Evolutionary conservation across 23 red algal genomes (phyloP).

Genomic region (Pyropia yezoensis): DNA sequence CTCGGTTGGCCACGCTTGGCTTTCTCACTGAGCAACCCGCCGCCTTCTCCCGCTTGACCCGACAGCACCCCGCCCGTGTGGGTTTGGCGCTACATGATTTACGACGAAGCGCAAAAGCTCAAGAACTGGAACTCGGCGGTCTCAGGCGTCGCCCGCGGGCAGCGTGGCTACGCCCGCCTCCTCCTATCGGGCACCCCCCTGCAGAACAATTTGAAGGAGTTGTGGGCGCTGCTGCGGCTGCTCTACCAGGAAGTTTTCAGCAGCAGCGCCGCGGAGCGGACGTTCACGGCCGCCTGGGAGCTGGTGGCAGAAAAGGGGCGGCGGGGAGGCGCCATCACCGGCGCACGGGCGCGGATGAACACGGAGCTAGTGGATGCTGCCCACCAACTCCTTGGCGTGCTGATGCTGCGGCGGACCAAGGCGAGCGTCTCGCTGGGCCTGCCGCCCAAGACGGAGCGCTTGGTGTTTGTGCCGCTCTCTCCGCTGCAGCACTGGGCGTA

Average conservation of each 20-base stretch:
- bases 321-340: slow-evolving; percentile 9
- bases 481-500: slow-evolving; percentile 28
- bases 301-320: slow-evolving; percentile 16
- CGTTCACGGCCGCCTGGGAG: slow-evolving; percentile 19
- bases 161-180: slow-evolving; percentile 8
- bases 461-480: slow-evolving; percentile 16
- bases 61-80: not conserved
- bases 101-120: slow-evolving; percentile 51
- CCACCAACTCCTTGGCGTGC: slow-evolving; percentile 10
- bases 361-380: slow-evolving; percentile 17
- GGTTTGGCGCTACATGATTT: slow-evolving; percentile 34
- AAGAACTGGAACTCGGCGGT: slow-evolving; percentile 39
- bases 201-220: slow-evolving; percentile 31
- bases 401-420: slow-evolving; percentile 9
- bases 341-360: slow-evolving; percentile 11
- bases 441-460: slow-evolving; percentile 14
- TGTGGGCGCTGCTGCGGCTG: slow-evolving; percentile 48
- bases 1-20: too few relatives aligned
- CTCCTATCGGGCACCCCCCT: slow-evolving; percentile 50
- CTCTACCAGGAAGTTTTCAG: slow-evolving; percentile 22
- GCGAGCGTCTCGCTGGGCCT: slow-evolving; percentile 3
- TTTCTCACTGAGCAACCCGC: not conserved
- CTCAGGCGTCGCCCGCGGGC: not conserved
- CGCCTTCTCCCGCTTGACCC: too few relatives aligned
- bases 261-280: not conserved